Evolutionary conservation across 2,329 filamentous ascomycete genomes (phyloP).

Genomic region (Trichoderma endophyticum): DNA sequence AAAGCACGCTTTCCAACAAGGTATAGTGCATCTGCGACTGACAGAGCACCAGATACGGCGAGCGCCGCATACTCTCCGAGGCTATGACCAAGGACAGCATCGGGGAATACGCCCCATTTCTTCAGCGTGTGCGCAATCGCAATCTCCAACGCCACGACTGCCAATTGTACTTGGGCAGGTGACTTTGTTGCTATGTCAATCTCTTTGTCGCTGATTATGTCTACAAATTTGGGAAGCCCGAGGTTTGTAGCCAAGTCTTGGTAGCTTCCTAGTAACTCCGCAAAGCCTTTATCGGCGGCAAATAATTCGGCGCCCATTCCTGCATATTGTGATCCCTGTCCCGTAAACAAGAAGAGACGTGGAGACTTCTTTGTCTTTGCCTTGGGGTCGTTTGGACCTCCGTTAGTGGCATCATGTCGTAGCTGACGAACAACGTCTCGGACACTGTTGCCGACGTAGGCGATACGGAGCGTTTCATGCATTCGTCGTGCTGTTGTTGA

Average conservation of each 20-base stretch:
- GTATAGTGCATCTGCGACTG: slow-evolving; percentile 7
- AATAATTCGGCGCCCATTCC: neutral
- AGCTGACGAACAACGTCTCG: neutral
- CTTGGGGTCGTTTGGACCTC: neutral
- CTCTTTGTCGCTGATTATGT: neutral
- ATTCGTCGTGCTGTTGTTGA: neutral
- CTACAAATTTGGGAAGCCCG: neutral
- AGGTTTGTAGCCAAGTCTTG: neutral
- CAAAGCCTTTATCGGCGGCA: neutral
- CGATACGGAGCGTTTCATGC: neutral
- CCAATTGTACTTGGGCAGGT: neutral
- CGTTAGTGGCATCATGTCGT: neutral
- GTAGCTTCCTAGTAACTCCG: neutral
- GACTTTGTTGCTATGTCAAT: neutral
- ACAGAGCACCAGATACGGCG: neutral
- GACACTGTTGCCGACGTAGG: neutral
- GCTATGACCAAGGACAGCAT: neutral
- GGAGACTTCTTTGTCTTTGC: neutral
- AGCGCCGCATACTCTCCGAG: neutral
- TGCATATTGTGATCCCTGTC: neutral
- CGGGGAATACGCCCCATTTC: neutral
- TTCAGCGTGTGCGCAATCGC: neutral
- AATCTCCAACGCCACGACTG: neutral
- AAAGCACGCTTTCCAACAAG: slow-evolving; percentile 10
- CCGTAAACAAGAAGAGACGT: neutral